phyloP scores from a whole-genome alignment of 2,329 filamentous ascomycete species.

The Metarhizium rileyi region DNA sequence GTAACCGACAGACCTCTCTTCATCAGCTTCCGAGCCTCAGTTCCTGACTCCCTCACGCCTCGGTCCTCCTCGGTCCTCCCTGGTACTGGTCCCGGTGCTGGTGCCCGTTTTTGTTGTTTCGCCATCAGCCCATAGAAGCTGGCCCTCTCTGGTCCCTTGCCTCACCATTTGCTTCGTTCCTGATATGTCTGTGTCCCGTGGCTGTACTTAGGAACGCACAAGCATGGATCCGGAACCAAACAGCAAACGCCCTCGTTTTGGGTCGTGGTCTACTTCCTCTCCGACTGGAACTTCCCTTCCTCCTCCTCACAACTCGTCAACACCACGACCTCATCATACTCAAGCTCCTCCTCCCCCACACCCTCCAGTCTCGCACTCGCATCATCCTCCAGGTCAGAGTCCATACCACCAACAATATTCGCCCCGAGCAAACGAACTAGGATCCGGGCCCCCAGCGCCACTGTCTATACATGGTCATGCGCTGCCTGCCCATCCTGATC shows the following conservation, averaged over 20 bases:
- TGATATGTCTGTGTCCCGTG: slow-evolving; percentile 25
- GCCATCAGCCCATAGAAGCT: slow-evolving; percentile 16
- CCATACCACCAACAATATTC: slow-evolving; percentile 32
- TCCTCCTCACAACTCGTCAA: slow-evolving; percentile 30
- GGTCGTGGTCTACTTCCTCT: slow-evolving; percentile 38
- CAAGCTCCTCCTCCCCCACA: slow-evolving; percentile 11
- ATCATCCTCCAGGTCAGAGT: slow-evolving; percentile 22
- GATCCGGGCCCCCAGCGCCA: slow-evolving; percentile 17
- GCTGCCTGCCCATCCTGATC: slow-evolving; percentile 29
- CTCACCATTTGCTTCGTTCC: slow-evolving; percentile 24
- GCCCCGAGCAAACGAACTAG: slow-evolving; percentile 22
- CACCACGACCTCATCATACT: slow-evolving; percentile 9
- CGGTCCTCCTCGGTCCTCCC: neutral
- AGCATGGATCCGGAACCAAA: slow-evolving; percentile 53
- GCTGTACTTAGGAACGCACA: slow-evolving; percentile 28
- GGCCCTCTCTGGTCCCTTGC: slow-evolving; percentile 28
- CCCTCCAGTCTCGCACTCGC: slow-evolving; percentile 13
- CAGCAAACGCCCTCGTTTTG: slow-evolving; percentile 48
- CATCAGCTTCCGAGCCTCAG: slow-evolving; percentile 21
- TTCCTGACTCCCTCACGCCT: slow-evolving; percentile 6
- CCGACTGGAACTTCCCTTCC: slow-evolving; percentile 38
- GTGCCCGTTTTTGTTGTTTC: slow-evolving; percentile 12
- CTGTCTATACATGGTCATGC: slow-evolving; percentile 20
- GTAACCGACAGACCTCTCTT: slow-evolving; percentile 15
- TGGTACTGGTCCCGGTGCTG: neutral